Base-by-base conservation (phyloP, 257 asterid genomes). In the Osmanthus fragrans region DNA sequence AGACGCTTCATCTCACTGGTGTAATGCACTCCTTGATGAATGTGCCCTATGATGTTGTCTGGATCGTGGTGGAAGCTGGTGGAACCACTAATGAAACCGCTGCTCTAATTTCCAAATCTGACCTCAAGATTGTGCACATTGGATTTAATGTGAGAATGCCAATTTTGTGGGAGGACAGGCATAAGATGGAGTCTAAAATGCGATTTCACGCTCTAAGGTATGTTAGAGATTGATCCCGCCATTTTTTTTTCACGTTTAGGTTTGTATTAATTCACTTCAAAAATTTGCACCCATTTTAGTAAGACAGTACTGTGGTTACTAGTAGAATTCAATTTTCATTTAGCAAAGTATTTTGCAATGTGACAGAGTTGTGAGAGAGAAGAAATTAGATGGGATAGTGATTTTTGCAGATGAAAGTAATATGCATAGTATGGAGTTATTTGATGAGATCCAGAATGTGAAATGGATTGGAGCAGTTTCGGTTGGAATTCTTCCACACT, bases 1-100 rank as follows among this genome's bases (percentile, higher is more conserved):
- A 96, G 89, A 84, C 96, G 47, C 88, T 92, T 83, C 99, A 96
- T 88, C 92, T 96, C 42, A 96, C 97, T 1, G 99, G 99, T 0
- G 93, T 92, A 85, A 92, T 92, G 98, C 98, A 96, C 79, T 86
- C 97, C 8, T 82, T 96, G 86, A 96, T 93, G 99, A 96, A 93
- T 84, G 89, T 89, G 73, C 92, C 88, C 1, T 89, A 89, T 80
- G 94, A 93, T 87, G 87, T 93, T 25, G 78, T 93, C 42, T 96
- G 99, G 99, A 90, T 96, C 76, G 97, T 96, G 1, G 96, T 93
- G 19, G 99, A 96, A 87, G 98, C 97, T 23, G 97, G 97, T 1
- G 94, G 92, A 4, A 65, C 74, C 6, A 90, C 91, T 19, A 94
- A 90, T 9, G 99, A 96, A 84, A 96, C 99, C 0, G 90, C 91